Evolutionary conservation across 805 yeast species (phyloP).

Genomic region (Pichia cephalocereana): DNA sequence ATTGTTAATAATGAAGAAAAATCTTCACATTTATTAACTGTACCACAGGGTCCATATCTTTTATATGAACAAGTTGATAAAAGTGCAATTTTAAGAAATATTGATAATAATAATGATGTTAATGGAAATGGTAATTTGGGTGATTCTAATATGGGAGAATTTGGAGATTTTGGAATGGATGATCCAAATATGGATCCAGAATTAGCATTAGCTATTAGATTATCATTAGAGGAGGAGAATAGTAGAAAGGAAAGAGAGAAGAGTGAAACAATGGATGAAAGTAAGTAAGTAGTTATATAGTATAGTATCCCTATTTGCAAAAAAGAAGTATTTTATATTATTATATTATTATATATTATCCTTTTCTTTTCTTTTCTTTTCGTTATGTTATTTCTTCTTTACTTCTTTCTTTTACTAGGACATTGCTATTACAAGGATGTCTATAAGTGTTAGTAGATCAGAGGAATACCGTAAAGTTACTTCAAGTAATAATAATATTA

Average conservation of each 20-base stretch:
- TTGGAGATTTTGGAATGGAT: constrained; percentile 47
- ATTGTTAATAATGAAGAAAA: constrained; percentile 39
- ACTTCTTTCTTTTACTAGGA: background rate
- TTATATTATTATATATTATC: too few relatives aligned
- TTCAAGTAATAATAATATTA: background rate
- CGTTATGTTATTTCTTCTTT: background rate
- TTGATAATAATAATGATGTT: constrained; percentile 31
- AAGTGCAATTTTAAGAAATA: constrained; percentile 65
- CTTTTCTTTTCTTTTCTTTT: too few relatives aligned
- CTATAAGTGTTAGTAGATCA: background rate
- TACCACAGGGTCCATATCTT: constrained; percentile 81
- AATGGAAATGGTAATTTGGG: too few relatives aligned
- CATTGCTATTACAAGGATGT: background rate
- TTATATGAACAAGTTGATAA: constrained; percentile 73
- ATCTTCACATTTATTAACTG: constrained; percentile 72
- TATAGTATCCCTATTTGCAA: too few relatives aligned
- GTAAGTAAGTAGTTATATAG: background rate
- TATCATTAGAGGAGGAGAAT: constrained; percentile 91
- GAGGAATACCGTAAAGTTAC: background rate
- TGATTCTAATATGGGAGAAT: constrained; percentile 28
- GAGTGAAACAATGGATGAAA: constrained; percentile 10
- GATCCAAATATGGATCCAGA: constrained; percentile 96
- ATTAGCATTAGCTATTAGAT: constrained; percentile 87
- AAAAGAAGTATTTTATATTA: too few relatives aligned
- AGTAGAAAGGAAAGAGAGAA: constrained; percentile 76